A percentile compares a stretch with the other conserved stretches of the same genome.
phyloP scores from a whole-genome alignment of 2,329 filamentous ascomycete genomes.

The Knufia petricola region DNA sequence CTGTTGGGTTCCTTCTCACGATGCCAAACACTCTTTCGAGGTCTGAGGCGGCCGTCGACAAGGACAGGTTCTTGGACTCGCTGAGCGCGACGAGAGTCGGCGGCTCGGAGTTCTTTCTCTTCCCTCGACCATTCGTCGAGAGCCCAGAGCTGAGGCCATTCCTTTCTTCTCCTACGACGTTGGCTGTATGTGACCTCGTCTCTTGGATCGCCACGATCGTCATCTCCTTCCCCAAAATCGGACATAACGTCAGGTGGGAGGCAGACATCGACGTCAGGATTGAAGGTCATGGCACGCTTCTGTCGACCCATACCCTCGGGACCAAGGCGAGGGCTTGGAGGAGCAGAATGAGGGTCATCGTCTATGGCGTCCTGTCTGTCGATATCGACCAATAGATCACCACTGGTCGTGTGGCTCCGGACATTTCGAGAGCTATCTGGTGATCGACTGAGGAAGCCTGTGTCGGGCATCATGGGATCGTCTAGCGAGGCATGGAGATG shows the following conservation, averaged over 20 bases:
- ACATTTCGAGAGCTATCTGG: slow-evolving; percentile 29
- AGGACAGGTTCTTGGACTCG: slow-evolving; percentile 90
- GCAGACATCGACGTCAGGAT: slow-evolving; percentile 75
- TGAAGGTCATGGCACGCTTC: slow-evolving; percentile 49
- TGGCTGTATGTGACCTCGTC: slow-evolving; percentile 30
- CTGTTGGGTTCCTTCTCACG: slow-evolving; percentile 79
- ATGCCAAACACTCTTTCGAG: slow-evolving; percentile 70
- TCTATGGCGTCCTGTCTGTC: slow-evolving; percentile 26
- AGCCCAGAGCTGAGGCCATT: slow-evolving; percentile 77
- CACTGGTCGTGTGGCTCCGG: slow-evolving; percentile 19
- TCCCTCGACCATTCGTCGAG: slow-evolving; percentile 83
- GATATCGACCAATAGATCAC: slow-evolving; percentile 38
- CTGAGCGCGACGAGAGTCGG: slow-evolving; percentile 67
- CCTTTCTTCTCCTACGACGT: slow-evolving; percentile 50
- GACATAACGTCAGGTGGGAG: slow-evolving; percentile 74
- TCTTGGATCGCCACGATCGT: slow-evolving; percentile 40
- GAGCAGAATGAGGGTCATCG: slow-evolving; percentile 26
- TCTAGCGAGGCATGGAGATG: slow-evolving; percentile 45
- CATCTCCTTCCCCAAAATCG: slow-evolving; percentile 71
- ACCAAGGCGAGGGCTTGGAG: slow-evolving; percentile 31
- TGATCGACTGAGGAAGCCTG: slow-evolving; percentile 31
- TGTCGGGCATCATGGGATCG: slow-evolving; percentile 41
- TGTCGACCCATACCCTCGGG: slow-evolving; percentile 25
- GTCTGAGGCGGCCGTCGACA: slow-evolving; percentile 78
- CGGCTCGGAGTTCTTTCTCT: slow-evolving; percentile 79